Evolutionary conservation across 257 asterid species (phyloP), one percentile per base, ranked within the genome.

Genomic region (Nicotiana attenuata): DNA sequence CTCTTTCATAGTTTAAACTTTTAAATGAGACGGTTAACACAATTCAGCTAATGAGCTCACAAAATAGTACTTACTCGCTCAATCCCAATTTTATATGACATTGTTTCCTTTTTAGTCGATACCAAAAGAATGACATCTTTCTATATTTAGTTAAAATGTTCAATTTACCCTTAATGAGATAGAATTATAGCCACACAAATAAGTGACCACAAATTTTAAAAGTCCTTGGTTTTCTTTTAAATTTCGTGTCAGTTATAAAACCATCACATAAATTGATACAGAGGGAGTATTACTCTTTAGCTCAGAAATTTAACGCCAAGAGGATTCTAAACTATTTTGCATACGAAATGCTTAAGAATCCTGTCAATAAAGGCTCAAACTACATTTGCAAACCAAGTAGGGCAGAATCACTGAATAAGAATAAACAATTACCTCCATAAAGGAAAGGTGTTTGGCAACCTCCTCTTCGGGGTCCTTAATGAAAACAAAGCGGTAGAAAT

Each of bases 391-490:
- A 31, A 31, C 35, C 35, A 31, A 31, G 35, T 31, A 31, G 35
- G 63, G 19, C 24, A 17, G 45, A 38, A 38, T 19, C 64, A 57
- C 14, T n/a, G 64, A 31, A 69, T 33, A 15, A 22, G 76, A 26
- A 63, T 17, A 60, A 52, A 24, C 16, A 80, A 55, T 41, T 33
- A 87, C 99, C 99, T 96, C 91, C 90, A 96, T 84, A 78, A 94
- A 96, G n/a, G 92, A 85, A 55, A 94, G 93, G 90, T 96, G 99
- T 65, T 90, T 91, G 31, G 91, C 85, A 65, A 92, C 87, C 83
- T 90, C 95, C 64, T 85, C 89, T 84, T 88, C 86, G 20, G 99
- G 98, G 87, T 94, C 91, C 52, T 90, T 15, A 67, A 96, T 81
- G 73, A 71, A 87, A 80, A 90, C 96, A 82, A 96, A 91, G 22